Evolutionary conservation across 2,329 filamentous ascomycete genomes (phyloP).

Genomic region (Fusarium austroafricanum): DNA sequence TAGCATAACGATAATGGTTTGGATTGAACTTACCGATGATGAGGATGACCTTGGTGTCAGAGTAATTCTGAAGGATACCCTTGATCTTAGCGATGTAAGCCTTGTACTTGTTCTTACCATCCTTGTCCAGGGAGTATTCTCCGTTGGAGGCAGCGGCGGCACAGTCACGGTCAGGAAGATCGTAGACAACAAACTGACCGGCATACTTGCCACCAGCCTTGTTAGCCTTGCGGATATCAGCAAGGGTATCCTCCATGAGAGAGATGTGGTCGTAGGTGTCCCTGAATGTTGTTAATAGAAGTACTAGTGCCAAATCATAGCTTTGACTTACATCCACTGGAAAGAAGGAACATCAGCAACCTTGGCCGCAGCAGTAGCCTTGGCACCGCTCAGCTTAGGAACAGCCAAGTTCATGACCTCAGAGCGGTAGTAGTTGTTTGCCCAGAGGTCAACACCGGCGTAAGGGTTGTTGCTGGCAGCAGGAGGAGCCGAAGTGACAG

Average conservation of each 20-base stretch:
- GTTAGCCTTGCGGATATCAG: slow-evolving; percentile 56
- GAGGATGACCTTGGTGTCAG: slow-evolving; percentile 57
- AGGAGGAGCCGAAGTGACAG: slow-evolving; percentile 42
- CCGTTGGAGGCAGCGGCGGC: slow-evolving; percentile 68
- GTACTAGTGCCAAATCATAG: accelerated
- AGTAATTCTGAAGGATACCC: slow-evolving; percentile 55
- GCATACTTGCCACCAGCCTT: slow-evolving; percentile 55
- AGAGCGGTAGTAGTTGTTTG: slow-evolving; percentile 67
- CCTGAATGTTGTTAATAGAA: slow-evolving; percentile 46
- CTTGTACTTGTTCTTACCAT: slow-evolving; percentile 66
- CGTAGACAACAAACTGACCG: slow-evolving; percentile 66
- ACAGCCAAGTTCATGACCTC: slow-evolving; percentile 68
- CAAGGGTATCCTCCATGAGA: slow-evolving; percentile 59
- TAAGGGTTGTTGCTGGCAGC: slow-evolving; percentile 64
- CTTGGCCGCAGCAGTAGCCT: slow-evolving; percentile 63
- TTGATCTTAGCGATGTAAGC: slow-evolving; percentile 65
- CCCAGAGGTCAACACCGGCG: slow-evolving; percentile 61
- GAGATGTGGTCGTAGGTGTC: slow-evolving; percentile 63
- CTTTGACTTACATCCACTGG: slow-evolving; percentile 60
- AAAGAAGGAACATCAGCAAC: slow-evolving; percentile 65
- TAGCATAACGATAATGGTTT: accelerated
- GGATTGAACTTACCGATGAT: slow-evolving; percentile 53
- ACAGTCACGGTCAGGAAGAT: slow-evolving; percentile 70
- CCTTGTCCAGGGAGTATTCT: slow-evolving; percentile 63
- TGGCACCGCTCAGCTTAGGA: slow-evolving; percentile 68